These are phyloP conservation scores for Apiotrichum porosum DNA, from an alignment of 1,284 basidiomycete species.

Conservation along the genomic window DNA sequence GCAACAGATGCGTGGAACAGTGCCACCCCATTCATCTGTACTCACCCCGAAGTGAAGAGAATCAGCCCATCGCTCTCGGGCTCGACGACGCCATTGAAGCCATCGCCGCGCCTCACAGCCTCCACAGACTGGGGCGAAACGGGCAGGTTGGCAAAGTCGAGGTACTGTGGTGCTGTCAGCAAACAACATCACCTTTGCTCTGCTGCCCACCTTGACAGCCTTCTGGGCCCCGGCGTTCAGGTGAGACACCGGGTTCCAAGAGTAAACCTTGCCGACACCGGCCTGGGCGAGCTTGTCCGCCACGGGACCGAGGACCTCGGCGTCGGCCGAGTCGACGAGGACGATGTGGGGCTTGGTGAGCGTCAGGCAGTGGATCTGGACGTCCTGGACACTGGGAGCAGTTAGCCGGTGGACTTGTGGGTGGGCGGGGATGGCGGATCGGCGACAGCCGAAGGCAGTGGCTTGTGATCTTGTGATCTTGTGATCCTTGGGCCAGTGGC, in stretches of 20 bases:
- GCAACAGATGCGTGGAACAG: neutral
- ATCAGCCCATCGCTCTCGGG: constrained; percentile 41
- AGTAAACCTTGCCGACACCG: constrained; percentile 9
- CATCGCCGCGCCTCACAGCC: constrained; percentile 7
- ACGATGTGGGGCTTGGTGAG: constrained; percentile 29
- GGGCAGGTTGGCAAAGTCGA: neutral
- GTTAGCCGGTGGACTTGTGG: neutral
- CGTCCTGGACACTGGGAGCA: constrained; percentile 10
- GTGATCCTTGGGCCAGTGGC: no score
- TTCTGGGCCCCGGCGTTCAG: neutral
- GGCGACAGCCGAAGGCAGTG: no score
- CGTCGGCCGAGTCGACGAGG: constrained; percentile 30
- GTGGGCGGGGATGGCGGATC: no score
- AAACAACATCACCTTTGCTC: no score
- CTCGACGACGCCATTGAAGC: neutral
- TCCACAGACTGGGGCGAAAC: constrained; percentile 2
- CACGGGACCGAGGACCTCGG: constrained; percentile 19
- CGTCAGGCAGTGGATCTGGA: constrained; percentile 26
- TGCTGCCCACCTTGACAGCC: neutral
- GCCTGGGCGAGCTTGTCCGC: neutral
- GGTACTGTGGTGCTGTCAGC: neutral
- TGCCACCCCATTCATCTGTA: no score
- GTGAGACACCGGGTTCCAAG: constrained; percentile 5
- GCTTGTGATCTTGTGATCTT: no score
- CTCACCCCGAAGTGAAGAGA: constrained; percentile 34